Percentiles rank a stretch among this genome's conserved stretches.
Conservation (phyloP, 495 filamentous ascomycete genomes). For the Tricharina praecox region DNA sequence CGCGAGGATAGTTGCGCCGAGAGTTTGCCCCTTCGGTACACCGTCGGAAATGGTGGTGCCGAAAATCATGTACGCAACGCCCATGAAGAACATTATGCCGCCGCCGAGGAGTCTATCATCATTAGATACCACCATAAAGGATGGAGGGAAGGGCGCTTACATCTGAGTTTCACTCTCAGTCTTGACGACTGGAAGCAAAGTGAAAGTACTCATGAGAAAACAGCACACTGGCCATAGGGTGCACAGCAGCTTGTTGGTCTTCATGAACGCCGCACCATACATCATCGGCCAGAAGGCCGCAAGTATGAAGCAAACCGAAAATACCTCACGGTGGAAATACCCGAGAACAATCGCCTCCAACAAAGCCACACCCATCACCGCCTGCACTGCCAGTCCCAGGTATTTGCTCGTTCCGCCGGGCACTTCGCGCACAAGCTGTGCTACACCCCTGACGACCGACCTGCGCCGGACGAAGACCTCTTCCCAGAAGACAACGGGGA, state of each 20-base stretch:
- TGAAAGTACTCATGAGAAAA: constrained; percentile 74
- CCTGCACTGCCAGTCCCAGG: constrained; percentile 42
- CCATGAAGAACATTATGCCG: constrained; percentile 29
- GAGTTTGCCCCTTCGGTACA: neutral
- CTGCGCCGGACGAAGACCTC: constrained; percentile 70
- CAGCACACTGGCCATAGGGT: constrained; percentile 63
- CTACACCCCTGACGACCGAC: constrained; percentile 49
- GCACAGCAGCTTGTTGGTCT: constrained; percentile 42
- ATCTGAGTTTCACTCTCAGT: constrained; percentile 60
- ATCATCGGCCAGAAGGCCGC: constrained; percentile 61
- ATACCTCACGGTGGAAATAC: constrained; percentile 80
- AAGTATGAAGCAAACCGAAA: constrained; percentile 60
- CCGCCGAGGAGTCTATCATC: constrained; percentile 6
- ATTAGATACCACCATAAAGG: constrained; percentile 16
- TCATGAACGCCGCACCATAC: constrained; percentile 57
- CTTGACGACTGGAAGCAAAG: constrained; percentile 73
- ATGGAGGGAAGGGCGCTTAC: constrained; percentile 33
- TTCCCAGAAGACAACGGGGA: constrained; percentile 92
- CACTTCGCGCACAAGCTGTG: constrained; percentile 51
- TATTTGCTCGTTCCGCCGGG: constrained; percentile 36
- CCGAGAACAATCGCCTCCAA: constrained; percentile 76
- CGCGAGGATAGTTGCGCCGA: neutral
- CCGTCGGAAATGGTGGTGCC: constrained; percentile 47
- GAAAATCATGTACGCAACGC: constrained; percentile 63
- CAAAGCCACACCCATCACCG: constrained; percentile 48